phyloP scores from a whole-genome alignment of 352 stramenopile genomes.

The Phytopythium oedochilum region DNA sequence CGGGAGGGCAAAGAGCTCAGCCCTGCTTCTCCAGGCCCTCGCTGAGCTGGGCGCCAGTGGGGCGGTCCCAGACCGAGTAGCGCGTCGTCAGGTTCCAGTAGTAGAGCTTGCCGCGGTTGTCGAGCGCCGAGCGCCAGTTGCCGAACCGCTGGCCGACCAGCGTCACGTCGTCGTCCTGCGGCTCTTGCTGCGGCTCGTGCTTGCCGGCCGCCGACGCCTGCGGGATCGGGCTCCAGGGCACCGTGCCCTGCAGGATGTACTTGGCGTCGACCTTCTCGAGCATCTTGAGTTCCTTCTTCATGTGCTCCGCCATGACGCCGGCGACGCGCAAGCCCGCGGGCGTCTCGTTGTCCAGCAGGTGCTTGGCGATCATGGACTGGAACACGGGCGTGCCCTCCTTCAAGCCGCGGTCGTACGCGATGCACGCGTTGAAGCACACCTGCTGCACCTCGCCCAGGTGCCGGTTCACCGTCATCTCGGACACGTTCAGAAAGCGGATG shows the following conservation, averaged over 20 bases:
- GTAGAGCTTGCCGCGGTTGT: constrained; percentile 84
- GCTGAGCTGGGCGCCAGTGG: constrained; percentile 50
- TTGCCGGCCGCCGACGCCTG: constrained; percentile 8
- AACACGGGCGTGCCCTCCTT: constrained; percentile 50
- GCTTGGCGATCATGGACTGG: constrained; percentile 60
- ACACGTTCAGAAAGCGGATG: constrained; percentile 91
- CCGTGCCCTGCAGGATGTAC: constrained; percentile 66
- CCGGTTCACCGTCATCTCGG: constrained; percentile 95
- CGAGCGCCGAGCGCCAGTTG: constrained; percentile 81
- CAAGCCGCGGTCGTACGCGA: constrained; percentile 91
- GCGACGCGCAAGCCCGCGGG: constrained; percentile 49
- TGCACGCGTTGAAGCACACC: constrained; percentile 92
- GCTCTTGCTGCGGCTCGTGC: constrained; percentile 9
- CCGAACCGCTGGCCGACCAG: constrained; percentile 79
- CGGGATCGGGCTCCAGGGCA: constrained; percentile 59
- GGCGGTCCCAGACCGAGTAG: constrained; percentile 75
- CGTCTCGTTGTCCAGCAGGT: constrained; percentile 73
- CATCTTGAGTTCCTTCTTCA: constrained; percentile 79
- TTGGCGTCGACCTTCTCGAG: constrained; percentile 71
- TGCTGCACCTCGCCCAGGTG: constrained; percentile 95
- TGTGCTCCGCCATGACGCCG: constrained; percentile 55
- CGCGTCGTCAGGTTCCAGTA: constrained; percentile 87
- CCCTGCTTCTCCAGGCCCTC: constrained; percentile 36
- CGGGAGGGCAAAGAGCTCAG: not conserved
- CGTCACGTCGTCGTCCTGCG: constrained; percentile 45